Conservation (phyloP, 2,329 filamentous ascomycete species). For the Colletotrichum viniferum region DNA sequence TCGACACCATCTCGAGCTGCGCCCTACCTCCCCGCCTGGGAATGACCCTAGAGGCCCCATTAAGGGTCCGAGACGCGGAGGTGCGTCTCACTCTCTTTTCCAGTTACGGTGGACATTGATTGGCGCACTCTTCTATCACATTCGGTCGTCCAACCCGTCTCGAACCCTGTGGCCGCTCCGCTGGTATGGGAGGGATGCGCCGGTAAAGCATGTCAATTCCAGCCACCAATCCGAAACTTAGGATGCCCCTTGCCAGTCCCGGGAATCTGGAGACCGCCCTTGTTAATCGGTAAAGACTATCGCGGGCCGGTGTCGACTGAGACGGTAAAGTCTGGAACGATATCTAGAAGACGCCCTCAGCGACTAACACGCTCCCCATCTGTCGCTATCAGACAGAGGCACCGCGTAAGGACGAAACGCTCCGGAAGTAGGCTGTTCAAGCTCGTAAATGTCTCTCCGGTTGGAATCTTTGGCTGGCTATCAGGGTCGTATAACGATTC, state of each 20-base stretch:
- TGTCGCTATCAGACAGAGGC: background rate
- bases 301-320: background rate
- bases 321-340: background rate
- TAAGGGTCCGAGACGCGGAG: background rate
- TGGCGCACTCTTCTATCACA: background rate
- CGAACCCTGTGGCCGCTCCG: background rate
- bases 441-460: background rate
- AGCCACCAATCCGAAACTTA: background rate
- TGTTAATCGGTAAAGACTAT: background rate
- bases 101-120: background rate
- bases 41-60: background rate
- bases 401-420: background rate
- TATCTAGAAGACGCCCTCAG: background rate
- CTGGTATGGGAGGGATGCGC: slow-evolving; percentile 1
- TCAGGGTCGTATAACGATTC: background rate
- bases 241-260: background rate
- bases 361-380: background rate
- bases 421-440: background rate
- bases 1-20: background rate
- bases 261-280: background rate
- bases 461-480: background rate
- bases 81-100: background rate
- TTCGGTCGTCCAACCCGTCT: background rate
- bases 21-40: background rate
- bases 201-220: background rate